phyloP scores from a whole-genome alignment of 805 yeast species.

The Debaryomyces castellii region DNA sequence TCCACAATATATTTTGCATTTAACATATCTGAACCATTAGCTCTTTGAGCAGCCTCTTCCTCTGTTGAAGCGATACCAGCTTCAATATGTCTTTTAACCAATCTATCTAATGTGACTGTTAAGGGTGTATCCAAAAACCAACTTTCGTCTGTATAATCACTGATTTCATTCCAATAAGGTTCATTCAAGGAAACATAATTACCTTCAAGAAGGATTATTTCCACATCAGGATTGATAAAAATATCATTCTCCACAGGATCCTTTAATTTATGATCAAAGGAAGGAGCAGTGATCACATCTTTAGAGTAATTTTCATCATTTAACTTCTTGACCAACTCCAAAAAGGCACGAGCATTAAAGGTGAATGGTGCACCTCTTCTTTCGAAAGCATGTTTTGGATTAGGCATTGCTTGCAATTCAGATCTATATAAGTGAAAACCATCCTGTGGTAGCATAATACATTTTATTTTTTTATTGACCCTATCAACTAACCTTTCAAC shows the following conservation, averaged over 20 bases:
- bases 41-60: constrained; percentile 52
- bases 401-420: constrained; percentile 40
- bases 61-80: constrained; percentile 51
- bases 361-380: constrained; percentile 87
- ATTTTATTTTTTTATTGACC: constrained; percentile 14
- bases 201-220: constrained; percentile 73
- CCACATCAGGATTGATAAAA: constrained; percentile 41
- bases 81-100: constrained; percentile 63
- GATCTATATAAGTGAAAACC: constrained; percentile 37
- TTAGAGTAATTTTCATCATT: constrained; percentile 8
- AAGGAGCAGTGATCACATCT: constrained; percentile 53
- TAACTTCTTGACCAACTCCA: constrained; percentile 20
- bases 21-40: constrained; percentile 55
- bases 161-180: constrained; percentile 58
- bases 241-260: constrained; percentile 68
- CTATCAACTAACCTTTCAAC: constrained; percentile 44
- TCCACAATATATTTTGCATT: constrained; percentile 52
- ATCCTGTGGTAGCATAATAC: constrained; percentile 37
- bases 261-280: constrained; percentile 70
- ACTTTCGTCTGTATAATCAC: constrained; percentile 36
- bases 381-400: constrained; percentile 55
- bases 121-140: constrained; percentile 54
- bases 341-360: constrained; percentile 57
- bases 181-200: constrained; percentile 62
- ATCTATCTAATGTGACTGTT: constrained; percentile 50